phyloP scores from a whole-genome alignment of 2,329 filamentous ascomycete genomes.

The Verticillium zaregamsianum region DNA sequence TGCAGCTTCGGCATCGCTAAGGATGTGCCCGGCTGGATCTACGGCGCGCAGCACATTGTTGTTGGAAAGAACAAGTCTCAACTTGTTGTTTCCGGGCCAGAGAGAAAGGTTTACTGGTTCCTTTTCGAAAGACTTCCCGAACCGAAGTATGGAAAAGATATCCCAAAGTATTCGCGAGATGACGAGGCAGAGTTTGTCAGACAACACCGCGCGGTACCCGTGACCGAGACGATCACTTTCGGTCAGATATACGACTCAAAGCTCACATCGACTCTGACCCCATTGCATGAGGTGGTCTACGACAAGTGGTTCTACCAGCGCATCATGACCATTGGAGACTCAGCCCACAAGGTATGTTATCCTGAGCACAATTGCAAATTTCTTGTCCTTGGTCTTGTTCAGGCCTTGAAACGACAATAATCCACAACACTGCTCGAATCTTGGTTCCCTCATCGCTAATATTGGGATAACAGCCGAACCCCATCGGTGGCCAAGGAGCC shows the following conservation, averaged over 20 bases:
- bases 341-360: conserved; percentile 24
- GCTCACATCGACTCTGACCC: conserved; percentile 22
- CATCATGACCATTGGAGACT: conserved; percentile 25
- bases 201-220: conserved; percentile 14
- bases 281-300: conserved; percentile 26
- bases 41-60: conserved; percentile 13
- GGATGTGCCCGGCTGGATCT: conserved; percentile 15
- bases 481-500: conserved; percentile 20
- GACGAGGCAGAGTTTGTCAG: conserved; percentile 23
- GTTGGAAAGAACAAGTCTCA: conserved; percentile 18
- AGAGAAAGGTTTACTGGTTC: conserved; percentile 29
- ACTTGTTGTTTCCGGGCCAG: conserved; percentile 24
- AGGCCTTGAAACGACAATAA: too few species aligned
- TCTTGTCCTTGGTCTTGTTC: too few species aligned
- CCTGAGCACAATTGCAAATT: too few species aligned
- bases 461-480: conserved; percentile 14
- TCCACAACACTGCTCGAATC: not conserved
- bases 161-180: conserved; percentile 25
- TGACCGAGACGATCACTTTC: conserved; percentile 22
- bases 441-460: not conserved
- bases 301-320: conserved; percentile 27
- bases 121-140: conserved; percentile 24
- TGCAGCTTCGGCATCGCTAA: conserved; percentile 35
- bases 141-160: conserved; percentile 21
- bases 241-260: conserved; percentile 22